These are phyloP conservation scores for Penicillium lividum DNA, from an alignment of 495 filamentous ascomycete species.

Conservation along the genomic window DNA sequence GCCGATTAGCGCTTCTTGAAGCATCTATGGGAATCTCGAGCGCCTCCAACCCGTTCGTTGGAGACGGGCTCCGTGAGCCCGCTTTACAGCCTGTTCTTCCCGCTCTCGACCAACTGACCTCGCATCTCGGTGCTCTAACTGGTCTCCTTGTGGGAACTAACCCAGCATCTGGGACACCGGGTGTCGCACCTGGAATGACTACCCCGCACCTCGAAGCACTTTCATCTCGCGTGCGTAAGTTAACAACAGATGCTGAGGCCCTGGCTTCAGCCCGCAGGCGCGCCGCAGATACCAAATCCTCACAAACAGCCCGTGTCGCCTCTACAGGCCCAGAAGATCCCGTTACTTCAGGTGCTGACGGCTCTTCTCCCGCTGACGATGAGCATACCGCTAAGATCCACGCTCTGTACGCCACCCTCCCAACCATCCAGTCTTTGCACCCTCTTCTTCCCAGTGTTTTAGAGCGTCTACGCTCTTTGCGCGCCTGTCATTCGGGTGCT, in stretches of 20 bases:
- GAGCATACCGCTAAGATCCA: constrained; percentile 86
- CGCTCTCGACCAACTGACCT: constrained; percentile 63
- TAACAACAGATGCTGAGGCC: constrained; percentile 77
- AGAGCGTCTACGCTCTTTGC: constrained; percentile 79
- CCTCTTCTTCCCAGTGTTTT: constrained; percentile 84
- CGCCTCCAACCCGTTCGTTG: constrained; percentile 63
- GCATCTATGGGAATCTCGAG: constrained; percentile 76
- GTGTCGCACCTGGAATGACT: constrained; percentile 28
- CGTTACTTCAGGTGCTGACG: constrained; percentile 29
- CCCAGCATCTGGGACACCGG: constrained; percentile 32
- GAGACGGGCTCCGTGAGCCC: constrained; percentile 55
- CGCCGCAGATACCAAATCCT: constrained; percentile 67
- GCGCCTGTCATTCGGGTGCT: constrained; percentile 83
- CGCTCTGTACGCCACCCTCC: constrained; percentile 84
- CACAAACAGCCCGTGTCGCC: constrained; percentile 58
- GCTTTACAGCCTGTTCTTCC: constrained; percentile 81
- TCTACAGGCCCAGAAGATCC: constrained; percentile 36
- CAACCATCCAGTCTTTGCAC: constrained; percentile 83
- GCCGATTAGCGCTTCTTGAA: constrained; percentile 75
- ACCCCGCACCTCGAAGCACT: constrained; percentile 67
- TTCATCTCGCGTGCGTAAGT: constrained; percentile 67
- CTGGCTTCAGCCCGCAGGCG: constrained; percentile 71
- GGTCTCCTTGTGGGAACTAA: constrained; percentile 45
- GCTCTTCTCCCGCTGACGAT: constrained; percentile 38
- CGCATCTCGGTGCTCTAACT: constrained; percentile 44